Base-by-base conservation (phyloP, 768 basidiomycete species). In the Leucosporidium yakuticum region DNA sequence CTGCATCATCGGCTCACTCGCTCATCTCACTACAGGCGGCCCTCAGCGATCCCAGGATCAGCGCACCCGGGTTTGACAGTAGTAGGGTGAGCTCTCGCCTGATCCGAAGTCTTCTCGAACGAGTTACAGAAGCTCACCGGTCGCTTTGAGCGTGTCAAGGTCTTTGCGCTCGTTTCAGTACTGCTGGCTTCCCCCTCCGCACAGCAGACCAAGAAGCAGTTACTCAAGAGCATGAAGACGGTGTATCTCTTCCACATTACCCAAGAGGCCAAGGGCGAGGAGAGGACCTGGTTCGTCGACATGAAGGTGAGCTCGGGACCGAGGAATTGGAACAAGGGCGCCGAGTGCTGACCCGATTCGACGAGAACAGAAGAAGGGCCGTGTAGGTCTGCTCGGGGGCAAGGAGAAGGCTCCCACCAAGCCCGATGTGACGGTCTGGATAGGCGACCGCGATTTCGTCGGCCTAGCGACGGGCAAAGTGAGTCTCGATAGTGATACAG, bases 101-200 rank as follows among this genome's bases (percentile, higher is more conserved):
- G 34, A 5, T 36, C 34, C 6, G 34, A 36, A 12, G 12, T 36
- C 6, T 12, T 6, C 34, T 15, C 39, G 39, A 44, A 15, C 39
- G 14, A 44, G 39, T 15, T 44, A 44, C 39, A 44, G 39, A 44
- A 44, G 39, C 39, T 44, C 14, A 44, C 39, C 34, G 34, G 34
- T 5, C 34, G 6, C 5, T 12, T 36, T 36, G 34, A 12, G 34
- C 34, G 34, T 36, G 14, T 15, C 2, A 31, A 61, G 61, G 62
- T 70, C 12, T 66, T 70, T 29, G 69, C 69, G 4, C 59, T 70
- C 49, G 57, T 70, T 51, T 63, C 64, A 6, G 62, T 70, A 49
- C 39, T 67, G 32, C 58, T 70, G 29, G 51, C 62, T 27, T 23
- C 49, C 4, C 68, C 63, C 14, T 60, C 61, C 29, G 29, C 56